phyloP scores from a whole-genome alignment of 495 filamentous ascomycete species.

The Evernia prunastri region DNA sequence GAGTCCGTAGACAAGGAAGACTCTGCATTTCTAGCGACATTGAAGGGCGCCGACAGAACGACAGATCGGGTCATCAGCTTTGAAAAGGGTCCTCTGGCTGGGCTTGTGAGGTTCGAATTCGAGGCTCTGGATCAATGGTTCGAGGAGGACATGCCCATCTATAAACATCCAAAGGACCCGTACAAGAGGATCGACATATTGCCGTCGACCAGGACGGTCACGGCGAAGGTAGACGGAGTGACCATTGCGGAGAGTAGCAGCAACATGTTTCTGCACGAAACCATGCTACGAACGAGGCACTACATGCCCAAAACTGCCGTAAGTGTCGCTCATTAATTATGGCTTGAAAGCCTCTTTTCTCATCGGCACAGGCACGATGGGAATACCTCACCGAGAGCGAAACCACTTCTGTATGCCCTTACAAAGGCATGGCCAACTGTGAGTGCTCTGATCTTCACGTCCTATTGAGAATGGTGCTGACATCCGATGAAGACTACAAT shows the following conservation, averaged over 20 bases:
- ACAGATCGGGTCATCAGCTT: slow-evolving; percentile 20
- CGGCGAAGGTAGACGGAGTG: slow-evolving; percentile 41
- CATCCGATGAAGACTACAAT: slow-evolving; percentile 28
- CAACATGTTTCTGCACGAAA: slow-evolving; percentile 27
- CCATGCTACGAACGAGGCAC: slow-evolving; percentile 21
- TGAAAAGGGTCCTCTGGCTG: slow-evolving; percentile 19
- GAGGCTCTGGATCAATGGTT: slow-evolving; percentile 42
- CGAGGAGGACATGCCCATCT: slow-evolving; percentile 52
- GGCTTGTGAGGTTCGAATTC: slow-evolving; percentile 22
- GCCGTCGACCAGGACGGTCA: slow-evolving; percentile 42
- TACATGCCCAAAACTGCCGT: slow-evolving; percentile 27
- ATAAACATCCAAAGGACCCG: slow-evolving; percentile 54
- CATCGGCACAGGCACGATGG: slow-evolving; percentile 16
- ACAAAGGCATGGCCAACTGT: slow-evolving; percentile 25
- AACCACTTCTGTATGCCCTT: slow-evolving; percentile 20
- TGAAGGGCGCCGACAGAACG: slow-evolving; percentile 18
- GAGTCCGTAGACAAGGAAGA: slow-evolving; percentile 20
- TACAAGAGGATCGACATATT: slow-evolving; percentile 55
- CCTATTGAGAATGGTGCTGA: background rate
- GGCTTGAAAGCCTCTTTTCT: too few species aligned
- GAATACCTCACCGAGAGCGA: slow-evolving; percentile 21
- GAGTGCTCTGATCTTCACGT: background rate
- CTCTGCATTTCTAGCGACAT: slow-evolving; percentile 19
- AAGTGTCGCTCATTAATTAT: background rate
- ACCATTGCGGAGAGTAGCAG: slow-evolving; percentile 38